Percentiles rank a stretch among this genome's conserved stretches.
These are phyloP conservation scores for Epichloe uncinata DNA, from an alignment of 2,329 filamentous ascomycete genomes.

Conservation along the genomic window DNA sequence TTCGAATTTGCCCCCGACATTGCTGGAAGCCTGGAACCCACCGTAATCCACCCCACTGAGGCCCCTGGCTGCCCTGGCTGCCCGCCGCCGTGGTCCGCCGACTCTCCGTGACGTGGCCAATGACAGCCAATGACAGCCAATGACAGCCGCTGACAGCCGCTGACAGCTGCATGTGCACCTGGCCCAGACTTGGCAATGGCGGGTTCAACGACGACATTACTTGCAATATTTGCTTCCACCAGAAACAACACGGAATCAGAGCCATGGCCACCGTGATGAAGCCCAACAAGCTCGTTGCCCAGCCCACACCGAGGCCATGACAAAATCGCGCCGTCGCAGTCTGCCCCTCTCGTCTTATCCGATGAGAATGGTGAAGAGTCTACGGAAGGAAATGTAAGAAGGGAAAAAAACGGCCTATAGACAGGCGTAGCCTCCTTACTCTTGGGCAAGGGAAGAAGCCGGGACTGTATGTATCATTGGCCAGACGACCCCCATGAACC, in stretches of 20 bases:
- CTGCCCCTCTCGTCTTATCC: no score
- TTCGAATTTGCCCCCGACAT: neutral
- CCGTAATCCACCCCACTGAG: neutral
- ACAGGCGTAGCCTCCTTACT: no score
- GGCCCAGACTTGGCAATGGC: no score
- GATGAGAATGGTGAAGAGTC: no score
- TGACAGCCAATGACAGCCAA: neutral
- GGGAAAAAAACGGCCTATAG: no score
- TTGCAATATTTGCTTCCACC: neutral
- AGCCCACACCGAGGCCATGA: slow-evolving; percentile 22
- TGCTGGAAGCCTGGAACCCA: neutral
- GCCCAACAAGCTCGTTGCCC: slow-evolving; percentile 29
- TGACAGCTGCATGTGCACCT: no score
- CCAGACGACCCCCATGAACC: neutral
- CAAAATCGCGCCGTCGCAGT: no score
- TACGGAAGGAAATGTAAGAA: no score
- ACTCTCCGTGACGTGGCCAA: neutral
- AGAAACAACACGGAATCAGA: slow-evolving; percentile 22
- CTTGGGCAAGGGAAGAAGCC: neutral
- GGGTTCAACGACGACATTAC: no score
- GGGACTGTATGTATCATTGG: neutral
- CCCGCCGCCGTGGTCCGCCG: no score
- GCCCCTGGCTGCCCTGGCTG: neutral
- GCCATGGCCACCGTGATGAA: slow-evolving; percentile 25
- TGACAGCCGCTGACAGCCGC: neutral